phyloP scores from a whole-genome alignment of 306 rosid genomes.

The Coriaria nepalensis region DNA sequence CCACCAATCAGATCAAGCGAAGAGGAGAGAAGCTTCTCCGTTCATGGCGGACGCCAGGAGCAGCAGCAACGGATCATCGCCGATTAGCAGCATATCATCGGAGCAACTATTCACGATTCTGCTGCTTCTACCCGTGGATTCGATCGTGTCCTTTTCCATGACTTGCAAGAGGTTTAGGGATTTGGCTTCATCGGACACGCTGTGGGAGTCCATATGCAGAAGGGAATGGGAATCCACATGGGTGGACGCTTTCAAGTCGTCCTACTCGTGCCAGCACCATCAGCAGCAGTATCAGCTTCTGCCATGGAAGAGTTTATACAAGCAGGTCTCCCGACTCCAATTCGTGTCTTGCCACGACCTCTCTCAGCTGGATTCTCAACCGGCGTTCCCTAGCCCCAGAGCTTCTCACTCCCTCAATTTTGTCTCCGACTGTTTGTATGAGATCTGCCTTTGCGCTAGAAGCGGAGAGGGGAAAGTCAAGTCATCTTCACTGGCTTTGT shows the following conservation, averaged over 20 bases:
- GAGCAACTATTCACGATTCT: constrained; percentile 64
- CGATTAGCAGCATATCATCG: constrained; percentile 44
- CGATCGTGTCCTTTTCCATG: constrained; percentile 57
- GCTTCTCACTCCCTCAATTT: constrained; percentile 96
- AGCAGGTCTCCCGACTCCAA: constrained; percentile 41
- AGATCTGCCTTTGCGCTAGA: too few species aligned
- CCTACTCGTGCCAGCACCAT: constrained; percentile 14
- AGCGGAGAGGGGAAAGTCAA: too few species aligned
- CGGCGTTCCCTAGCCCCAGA: constrained; percentile 52
- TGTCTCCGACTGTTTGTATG: constrained; percentile 48
- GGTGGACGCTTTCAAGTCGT: constrained; percentile 46
- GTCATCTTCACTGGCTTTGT: too few species aligned
- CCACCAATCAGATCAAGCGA: constrained; percentile 7
- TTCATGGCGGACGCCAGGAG: constrained; percentile 44
- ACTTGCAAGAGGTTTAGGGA: constrained; percentile 63
- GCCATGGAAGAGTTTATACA: constrained; percentile 71
- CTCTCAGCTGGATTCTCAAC: constrained; percentile 22
- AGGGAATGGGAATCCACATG: constrained; percentile 66
- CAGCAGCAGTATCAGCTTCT: background rate
- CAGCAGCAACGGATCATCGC: constrained; percentile 31
- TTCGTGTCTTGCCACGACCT: constrained; percentile 42
- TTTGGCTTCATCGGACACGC: constrained; percentile 41
- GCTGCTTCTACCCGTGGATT: constrained; percentile 55
- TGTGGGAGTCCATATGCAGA: constrained; percentile 60
- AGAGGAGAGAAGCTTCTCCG: background rate